phyloP scores from a whole-genome alignment of 1,284 basidiomycete genomes.

The Cutaneotrichosporon arboriforme region DNA sequence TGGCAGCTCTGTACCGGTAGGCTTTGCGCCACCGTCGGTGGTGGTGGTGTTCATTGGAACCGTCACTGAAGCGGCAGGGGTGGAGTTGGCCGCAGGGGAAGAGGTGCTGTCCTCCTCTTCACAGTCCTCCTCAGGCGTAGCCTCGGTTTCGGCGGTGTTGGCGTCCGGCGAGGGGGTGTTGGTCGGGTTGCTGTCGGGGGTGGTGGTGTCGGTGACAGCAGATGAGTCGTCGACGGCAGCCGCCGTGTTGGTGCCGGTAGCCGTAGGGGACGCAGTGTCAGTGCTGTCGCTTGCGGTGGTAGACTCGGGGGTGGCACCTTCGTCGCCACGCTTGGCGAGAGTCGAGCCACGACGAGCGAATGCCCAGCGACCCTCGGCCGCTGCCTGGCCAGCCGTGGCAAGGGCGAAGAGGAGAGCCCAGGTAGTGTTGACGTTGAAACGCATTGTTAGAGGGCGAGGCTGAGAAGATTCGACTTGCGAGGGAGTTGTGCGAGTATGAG shows the following conservation, averaged over 20 bases:
- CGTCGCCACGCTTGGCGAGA: neutral
- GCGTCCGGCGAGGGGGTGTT: neutral
- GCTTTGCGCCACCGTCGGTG: neutral
- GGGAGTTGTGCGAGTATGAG: too few relatives aligned
- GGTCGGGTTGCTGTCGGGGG: neutral
- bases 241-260: neutral
- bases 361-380: slow-evolving; percentile 9
- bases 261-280: too few relatives aligned
- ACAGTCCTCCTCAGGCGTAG: too few relatives aligned
- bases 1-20: neutral
- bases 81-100: neutral
- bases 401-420: slow-evolving; percentile 16
- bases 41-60: too few relatives aligned
- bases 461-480: neutral
- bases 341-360: slow-evolving; percentile 5
- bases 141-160: neutral
- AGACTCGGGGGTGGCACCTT: neutral
- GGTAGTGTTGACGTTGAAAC: slow-evolving; percentile 9
- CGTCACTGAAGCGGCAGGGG: too few relatives aligned
- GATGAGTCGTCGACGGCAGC: neutral
- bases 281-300: too few relatives aligned
- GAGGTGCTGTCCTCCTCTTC: too few relatives aligned
- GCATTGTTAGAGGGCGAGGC: slow-evolving; percentile 5
- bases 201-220: neutral
- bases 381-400: slow-evolving; percentile 15